Base-by-base conservation (phyloP, 306 rosid genomes). In the Rubus parviflorus region DNA sequence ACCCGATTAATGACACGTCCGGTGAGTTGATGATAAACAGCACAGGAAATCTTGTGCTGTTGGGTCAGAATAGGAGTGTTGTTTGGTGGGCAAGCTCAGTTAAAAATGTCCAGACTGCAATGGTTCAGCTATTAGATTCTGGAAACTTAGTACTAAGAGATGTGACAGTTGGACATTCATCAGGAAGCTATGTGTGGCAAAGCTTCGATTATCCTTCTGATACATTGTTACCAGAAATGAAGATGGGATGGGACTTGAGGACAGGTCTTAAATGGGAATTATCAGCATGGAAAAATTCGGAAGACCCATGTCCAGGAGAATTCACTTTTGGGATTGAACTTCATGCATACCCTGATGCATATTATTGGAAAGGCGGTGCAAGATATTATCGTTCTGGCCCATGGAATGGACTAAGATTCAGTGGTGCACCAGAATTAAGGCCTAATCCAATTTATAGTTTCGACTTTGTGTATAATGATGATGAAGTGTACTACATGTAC, bases 171-270 rank as follows among this genome's bases (percentile, higher is more conserved):
- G 68, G 76, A 14, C 69, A 64, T 41, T 53, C 81, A 2, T 60
- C 48, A 45, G 82, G 64, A 53, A 41, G 43, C 17, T 78, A 67
- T 71, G 57, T 81, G 73, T 89, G 93, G 96, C 89, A 91, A 54
- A 86, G 93, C 79, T 89, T 87, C 64, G 93, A 91, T 51, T 81
- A 91, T 70, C 97, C 93, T 25, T 70, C 79, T 46, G 90, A 89
- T 37, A 85, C 93, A 42, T 60, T 86, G n/a, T 64, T 89, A 38
- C 92, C 89, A 1, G 86, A 77, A 37, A 87, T 86, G 93, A 91
- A 89, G 74, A 5, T 87, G 16, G 92, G 93, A 12, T 87, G 88
- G 89, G 80, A 89, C 77, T 78, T 80, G 3, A 80, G 68, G 62
- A 87, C 78, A 0, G 77, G 87, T 54, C 73, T 81, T 1, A 74